phyloP scores from a whole-genome alignment of 306 rosid genomes.

The Aeschynomene evenia region DNA sequence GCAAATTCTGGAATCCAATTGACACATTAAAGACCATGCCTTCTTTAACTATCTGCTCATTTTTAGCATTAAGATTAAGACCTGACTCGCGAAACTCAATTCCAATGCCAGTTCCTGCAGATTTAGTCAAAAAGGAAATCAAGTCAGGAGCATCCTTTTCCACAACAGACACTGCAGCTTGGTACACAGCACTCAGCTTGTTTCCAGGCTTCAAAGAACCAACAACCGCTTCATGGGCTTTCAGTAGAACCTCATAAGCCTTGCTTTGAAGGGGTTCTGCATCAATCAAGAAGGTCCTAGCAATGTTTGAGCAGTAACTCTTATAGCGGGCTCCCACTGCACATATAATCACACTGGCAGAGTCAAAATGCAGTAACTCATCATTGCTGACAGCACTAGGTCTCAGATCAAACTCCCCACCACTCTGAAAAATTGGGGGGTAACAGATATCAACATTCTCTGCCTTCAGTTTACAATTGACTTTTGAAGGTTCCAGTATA shows the following conservation, averaged over 20 bases:
- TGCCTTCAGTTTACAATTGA: constrained; percentile 68
- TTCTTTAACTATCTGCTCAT: constrained; percentile 64
- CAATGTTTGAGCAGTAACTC: constrained; percentile 89
- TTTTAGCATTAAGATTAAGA: constrained; percentile 77
- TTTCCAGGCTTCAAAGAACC: constrained; percentile 69
- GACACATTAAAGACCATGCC: constrained; percentile 93
- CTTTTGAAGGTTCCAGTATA: constrained; percentile 75
- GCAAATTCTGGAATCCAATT: constrained; percentile 84
- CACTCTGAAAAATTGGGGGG: constrained; percentile 96
- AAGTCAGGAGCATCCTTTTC: constrained; percentile 83
- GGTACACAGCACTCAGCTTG: constrained; percentile 65
- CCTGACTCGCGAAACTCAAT: constrained; percentile 97
- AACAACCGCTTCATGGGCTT: constrained; percentile 82
- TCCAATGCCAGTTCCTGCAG: constrained; percentile 93
- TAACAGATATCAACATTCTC: constrained; percentile 92
- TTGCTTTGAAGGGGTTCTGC: constrained; percentile 80
- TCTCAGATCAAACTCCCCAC: constrained; percentile 86
- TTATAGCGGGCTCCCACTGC: constrained; percentile 90
- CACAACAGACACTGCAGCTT: constrained; percentile 75
- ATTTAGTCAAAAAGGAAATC: constrained; percentile 63
- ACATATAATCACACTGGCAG: constrained; percentile 86
- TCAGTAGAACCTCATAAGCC: constrained; percentile 82
- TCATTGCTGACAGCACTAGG: constrained; percentile 98
- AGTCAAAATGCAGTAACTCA: constrained; percentile 74
- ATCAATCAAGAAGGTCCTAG: constrained; percentile 87